Base-by-base conservation (phyloP, 768 basidiomycete genomes). In the Leccinum broughii region DNA sequence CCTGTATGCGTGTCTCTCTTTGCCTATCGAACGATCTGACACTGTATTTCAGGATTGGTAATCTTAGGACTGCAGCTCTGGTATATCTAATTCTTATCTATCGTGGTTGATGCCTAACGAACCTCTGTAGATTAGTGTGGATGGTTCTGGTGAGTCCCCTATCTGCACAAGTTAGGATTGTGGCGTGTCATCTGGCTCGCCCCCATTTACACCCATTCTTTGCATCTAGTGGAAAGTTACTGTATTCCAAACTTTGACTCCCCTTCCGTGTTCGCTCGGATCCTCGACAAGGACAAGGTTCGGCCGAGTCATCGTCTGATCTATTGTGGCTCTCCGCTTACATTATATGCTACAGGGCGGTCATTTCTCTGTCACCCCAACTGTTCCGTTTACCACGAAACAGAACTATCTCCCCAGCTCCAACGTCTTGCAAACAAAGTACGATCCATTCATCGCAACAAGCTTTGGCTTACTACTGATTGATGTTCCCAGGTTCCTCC, bases 211-310 rank as follows among this genome's bases (percentile, higher is more conserved):
- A 39, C 61, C 64, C 35, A 68, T 32, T 24, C 11, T 39, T 6
- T 58, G 11, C 35, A 55, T 46, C 24, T 59, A 93, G 90, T 96
- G 63, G 95, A 96, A 73, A 92, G 89, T 62, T 95, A 94, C 73
- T 97, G 95, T 67, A 83, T 95, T 28, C 94, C 94, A 1, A 81
- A 95, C 77, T 96, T 97, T 71, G 95, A 97, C 74, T 95, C 93
- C 2, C 95, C 95, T 4, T 93, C 91, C 17, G 81, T 96, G 53
- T 96, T 95, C 64, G 94, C 93, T 7, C 85, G 94, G 8, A 92
- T 93, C 65, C 81, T 94, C 6, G 92, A 94, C 78, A 92, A 92
- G 68, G 77, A 92, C 72, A 92, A 91, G 74, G 82, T 78, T 37
- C 15, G 62, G 15, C 34, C 17, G n/a, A 34, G 13, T 28, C 46